phyloP scores from a whole-genome alignment of 1,284 basidiomycete genomes.

The Mycena sp. region DNA sequence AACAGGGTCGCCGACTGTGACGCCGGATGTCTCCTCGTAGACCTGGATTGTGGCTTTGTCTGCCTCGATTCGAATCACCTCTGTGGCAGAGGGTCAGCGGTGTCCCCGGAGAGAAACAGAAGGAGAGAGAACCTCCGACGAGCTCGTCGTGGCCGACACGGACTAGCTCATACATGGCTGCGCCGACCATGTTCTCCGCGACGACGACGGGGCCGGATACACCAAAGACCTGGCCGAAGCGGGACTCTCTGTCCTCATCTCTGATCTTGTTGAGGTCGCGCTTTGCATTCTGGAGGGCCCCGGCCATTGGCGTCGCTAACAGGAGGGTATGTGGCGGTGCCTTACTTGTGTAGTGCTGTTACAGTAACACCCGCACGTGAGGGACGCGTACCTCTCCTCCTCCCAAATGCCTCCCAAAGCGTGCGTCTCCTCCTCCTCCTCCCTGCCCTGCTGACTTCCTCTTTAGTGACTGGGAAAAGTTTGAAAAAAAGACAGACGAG shows the following conservation, averaged over 20 bases:
- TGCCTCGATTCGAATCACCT: constrained; percentile 97
- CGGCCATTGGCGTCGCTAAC: constrained; percentile 70
- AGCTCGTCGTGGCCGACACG: constrained; percentile 97
- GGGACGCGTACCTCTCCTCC: constrained; percentile 32
- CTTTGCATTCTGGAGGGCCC: constrained; percentile 92
- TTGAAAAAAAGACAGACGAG: constrained; percentile 83
- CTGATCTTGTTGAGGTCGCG: constrained; percentile 85
- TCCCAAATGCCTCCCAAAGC: constrained; percentile 85
- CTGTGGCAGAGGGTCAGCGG: constrained; percentile 51
- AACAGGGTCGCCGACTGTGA: constrained; percentile 98
- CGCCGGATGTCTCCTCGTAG: constrained; percentile 99
- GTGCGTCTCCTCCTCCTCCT: constrained; percentile 49
- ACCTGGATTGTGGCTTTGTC: constrained; percentile 99
- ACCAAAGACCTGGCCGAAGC: constrained; percentile 92
- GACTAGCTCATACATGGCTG: constrained; percentile 97
- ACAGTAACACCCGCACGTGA: constrained; percentile 8
- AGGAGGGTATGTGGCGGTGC: constrained; percentile 4
- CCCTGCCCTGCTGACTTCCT: constrained; percentile 13
- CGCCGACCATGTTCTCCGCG: constrained; percentile 96
- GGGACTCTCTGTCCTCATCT: constrained; percentile 91
- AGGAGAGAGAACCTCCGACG: constrained; percentile 85
- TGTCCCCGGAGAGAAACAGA: background rate
- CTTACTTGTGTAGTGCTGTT: no score
- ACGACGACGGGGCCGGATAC: constrained; percentile 98
- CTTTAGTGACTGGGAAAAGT: constrained; percentile 95